phyloP scores from a whole-genome alignment of 2,329 filamentous ascomycete species.

The Biscogniauxia sp. region DNA sequence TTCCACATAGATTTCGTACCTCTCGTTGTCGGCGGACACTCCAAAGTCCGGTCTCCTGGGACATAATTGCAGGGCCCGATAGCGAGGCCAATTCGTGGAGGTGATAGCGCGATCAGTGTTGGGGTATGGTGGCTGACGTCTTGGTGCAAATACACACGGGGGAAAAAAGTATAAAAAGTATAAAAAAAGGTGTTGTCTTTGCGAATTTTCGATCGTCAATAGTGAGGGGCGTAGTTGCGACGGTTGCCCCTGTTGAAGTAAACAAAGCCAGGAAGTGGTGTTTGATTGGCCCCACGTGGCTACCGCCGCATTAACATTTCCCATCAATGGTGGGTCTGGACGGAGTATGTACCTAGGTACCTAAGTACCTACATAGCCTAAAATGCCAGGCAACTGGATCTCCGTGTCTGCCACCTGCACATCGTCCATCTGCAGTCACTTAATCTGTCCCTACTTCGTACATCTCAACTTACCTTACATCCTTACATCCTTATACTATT shows the following conservation, averaged over 20 bases:
- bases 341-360: background rate
- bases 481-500: no score
- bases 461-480: no score
- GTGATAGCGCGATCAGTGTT: background rate
- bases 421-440: background rate
- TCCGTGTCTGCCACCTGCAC: background rate
- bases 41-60: constrained; percentile 83
- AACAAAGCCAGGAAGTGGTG: constrained; percentile 24
- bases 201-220: constrained; percentile 4
- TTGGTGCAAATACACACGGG: background rate
- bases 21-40: constrained; percentile 90
- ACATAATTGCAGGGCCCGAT: constrained; percentile 56
- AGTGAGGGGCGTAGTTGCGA: constrained; percentile 4
- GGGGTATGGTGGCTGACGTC: background rate
- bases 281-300: constrained; percentile 20
- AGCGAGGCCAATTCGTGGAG: background rate
- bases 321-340: background rate
- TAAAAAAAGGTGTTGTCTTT: background rate
- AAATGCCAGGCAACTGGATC: background rate
- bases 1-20: constrained; percentile 50
- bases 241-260: constrained; percentile 23
- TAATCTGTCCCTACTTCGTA: no score
- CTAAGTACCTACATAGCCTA: background rate
- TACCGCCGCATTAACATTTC: constrained; percentile 20
- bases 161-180: no score